Evolutionary conservation across 805 yeast genomes (phyloP), one percentile per base, ranked within the genome.

Genomic region (Cyberlindnera suaveolens): DNA sequence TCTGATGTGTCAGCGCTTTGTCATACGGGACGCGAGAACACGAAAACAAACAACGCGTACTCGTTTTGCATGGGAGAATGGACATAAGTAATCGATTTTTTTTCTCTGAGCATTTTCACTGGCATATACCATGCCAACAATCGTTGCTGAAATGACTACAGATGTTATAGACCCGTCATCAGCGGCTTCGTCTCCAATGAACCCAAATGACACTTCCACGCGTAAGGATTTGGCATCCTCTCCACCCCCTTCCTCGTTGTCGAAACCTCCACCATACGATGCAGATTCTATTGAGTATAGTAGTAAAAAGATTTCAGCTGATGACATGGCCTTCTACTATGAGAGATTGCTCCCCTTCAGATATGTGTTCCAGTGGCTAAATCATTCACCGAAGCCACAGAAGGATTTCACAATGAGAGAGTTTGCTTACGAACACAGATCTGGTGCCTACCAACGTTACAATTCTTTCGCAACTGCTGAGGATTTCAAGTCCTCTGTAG

Each of bases 371-470:
- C 82, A 77, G 49, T 91, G 98, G 98, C 68, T 91, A 39, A 85
- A 81, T 59, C 98, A 90, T 61, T 80, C 95, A 0, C 86, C 83
- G 3, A 77, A 75, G 36, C 83, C 93, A 8, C 72, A 78, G 16
- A 67, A 74, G 18, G 93, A 86, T 59, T 90, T 91, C 65, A 77
- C 87, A 16, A 79, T 85, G 75, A 75, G 99, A 51, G 99, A 93
- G 61, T 82, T 93, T 60, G 98, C 99, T 3, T 88, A 84, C 70
- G 96, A 91, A 46, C 80, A 83, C 56, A 74, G 84, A 50, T 78
- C 86, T 27, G 97, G 95, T 14, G 93, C 89, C 1, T 93, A 91
- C 60, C 84, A 86, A 52, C 83, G 99, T 52, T 91, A 90, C 66
- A 84, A 83, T 57, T 85, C 96, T 1, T 93, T 74, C 53, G 64